Conservation (phyloP, 2,329 filamentous ascomycete genomes). For the Claviceps sp. region DNA sequence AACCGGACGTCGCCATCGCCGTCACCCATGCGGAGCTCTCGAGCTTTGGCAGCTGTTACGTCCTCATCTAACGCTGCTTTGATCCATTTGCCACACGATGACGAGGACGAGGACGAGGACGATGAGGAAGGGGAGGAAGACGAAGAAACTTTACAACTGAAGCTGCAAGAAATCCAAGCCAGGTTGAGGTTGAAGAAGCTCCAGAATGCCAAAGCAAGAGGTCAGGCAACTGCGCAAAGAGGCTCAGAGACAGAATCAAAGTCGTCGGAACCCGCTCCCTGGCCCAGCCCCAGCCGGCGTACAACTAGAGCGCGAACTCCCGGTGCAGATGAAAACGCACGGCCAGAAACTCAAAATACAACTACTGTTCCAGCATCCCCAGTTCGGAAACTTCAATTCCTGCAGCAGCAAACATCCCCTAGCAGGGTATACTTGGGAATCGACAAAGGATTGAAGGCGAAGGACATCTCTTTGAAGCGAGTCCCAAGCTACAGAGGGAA, state of each 20-base stretch:
- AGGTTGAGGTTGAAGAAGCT: slow-evolving; percentile 77
- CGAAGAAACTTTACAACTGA: slow-evolving; percentile 77
- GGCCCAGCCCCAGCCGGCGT: slow-evolving; percentile 11
- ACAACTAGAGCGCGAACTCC: slow-evolving; percentile 15
- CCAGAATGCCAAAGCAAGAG: slow-evolving; percentile 38
- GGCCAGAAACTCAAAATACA: slow-evolving; percentile 15
- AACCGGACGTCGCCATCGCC: slow-evolving; percentile 55
- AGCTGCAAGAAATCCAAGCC: slow-evolving; percentile 80
- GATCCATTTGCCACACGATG: slow-evolving; percentile 19
- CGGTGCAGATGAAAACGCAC: slow-evolving; percentile 10
- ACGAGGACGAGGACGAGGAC: slow-evolving; percentile 34
- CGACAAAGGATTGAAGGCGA: slow-evolving; percentile 70
- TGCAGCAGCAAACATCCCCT: slow-evolving; percentile 54
- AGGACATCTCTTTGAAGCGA: slow-evolving; percentile 73
- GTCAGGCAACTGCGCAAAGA: slow-evolving; percentile 9
- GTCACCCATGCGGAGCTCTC: slow-evolving; percentile 35
- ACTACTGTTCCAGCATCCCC: slow-evolving; percentile 68
- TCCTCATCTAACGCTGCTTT: slow-evolving; percentile 13
- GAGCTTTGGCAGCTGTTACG: slow-evolving; percentile 5
- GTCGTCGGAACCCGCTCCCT: slow-evolving; percentile 7
- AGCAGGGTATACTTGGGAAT: slow-evolving; percentile 72
- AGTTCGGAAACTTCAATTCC: slow-evolving; percentile 44
- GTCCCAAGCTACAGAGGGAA: slow-evolving; percentile 36
- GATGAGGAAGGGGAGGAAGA: slow-evolving; percentile 40
- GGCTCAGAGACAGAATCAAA: slow-evolving; percentile 9